Conservation (phyloP, 257 asterid species). For the Linderniella brevidens region DNA sequence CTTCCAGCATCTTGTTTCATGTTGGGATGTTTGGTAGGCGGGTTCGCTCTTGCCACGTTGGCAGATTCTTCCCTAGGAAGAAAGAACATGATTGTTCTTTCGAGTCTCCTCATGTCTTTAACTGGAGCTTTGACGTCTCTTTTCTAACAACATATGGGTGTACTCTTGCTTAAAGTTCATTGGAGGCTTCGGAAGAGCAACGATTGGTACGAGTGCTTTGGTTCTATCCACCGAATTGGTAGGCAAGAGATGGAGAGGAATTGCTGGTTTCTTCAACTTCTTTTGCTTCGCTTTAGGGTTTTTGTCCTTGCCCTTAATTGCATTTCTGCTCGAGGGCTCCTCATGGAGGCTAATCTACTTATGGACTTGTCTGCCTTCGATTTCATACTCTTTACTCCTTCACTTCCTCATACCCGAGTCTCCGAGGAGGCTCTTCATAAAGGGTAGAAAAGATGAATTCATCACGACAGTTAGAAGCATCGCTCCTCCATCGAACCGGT, state of each 20-base stretch:
- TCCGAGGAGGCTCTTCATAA: conserved; percentile 63
- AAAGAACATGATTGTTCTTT: conserved; percentile 29
- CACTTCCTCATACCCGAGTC: conserved; percentile 29
- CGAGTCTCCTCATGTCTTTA: conserved; percentile 37
- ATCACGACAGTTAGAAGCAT: conserved; percentile 26
- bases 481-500: conserved; percentile 15
- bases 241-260: conserved; percentile 46
- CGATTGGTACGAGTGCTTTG: conserved; percentile 28
- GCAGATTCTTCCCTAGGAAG: conserved; percentile 57
- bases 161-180: conserved; percentile 10
- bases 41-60: conserved; percentile 37
- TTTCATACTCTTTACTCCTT: conserved; percentile 17
- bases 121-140: conserved; percentile 14
- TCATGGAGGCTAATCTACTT: conserved; percentile 52
- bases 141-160: conserved; percentile 25
- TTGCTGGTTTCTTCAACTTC: conserved; percentile 36
- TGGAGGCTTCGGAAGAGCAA: conserved; percentile 1
- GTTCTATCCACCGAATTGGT: conserved; percentile 50
- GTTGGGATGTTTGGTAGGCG: conserved; percentile 46
- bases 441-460: conserved; percentile 37
- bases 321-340: conserved; percentile 13
- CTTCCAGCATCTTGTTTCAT: conserved; percentile 50
- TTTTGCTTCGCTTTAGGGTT: conserved; percentile 51
- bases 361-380: conserved; percentile 33
- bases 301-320: conserved; percentile 36